Evolutionary conservation across 192 early-diverging fungal genomes (phyloP), one percentile per base, ranked within the genome.

Genomic region (Bifiguratus adelaidae): DNA sequence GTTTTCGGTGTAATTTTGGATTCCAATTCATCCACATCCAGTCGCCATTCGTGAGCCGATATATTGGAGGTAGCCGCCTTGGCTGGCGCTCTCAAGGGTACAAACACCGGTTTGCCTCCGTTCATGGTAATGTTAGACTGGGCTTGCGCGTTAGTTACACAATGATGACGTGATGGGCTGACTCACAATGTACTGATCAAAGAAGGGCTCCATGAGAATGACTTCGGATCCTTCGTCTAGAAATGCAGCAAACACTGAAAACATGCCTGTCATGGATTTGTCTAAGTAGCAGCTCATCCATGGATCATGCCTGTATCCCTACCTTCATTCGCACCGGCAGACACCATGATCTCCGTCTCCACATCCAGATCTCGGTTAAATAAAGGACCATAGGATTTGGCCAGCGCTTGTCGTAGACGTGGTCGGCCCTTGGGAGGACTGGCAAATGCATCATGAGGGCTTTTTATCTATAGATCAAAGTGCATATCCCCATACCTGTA

Each of bases 141-240:
- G 19, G 25, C 36, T n/a, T 9, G 15, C 15, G 7, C 6, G 6
- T 38, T n/a, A 25, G 41, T n/a, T 26, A 23, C 4, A 24, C 8
- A 25, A 0, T 28, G 21, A 30, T n/a, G n/a, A n/a, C n/a, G n/a
- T n/a, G n/a, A n/a, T 20, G 9, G n/a, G 24, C 7, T 13, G 27
- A 37, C 75, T 61, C 64, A 80, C 77, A 50, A 82, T 82, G 58
- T 97, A 97, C 68, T 83, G 84, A 58, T 97, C 94, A 68, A 95
- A 97, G 54, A 87, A 92, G 2, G 94, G 94, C 67, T 93, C 89
- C 78, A 97, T 92, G 41, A 90, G 63, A 41, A 97, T 88, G 27
- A 89, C 91, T 46, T 93, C 91, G 43, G 86, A 76, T 3, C 77
- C 81, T 16, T 82, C 78, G 60, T 90, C 73, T 49, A 96, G 56